A percentile compares a stretch with the other conserved stretches of the same genome.
phyloP scores from a whole-genome alignment of 768 basidiomycete species.

The Termitomyces heimii region DNA sequence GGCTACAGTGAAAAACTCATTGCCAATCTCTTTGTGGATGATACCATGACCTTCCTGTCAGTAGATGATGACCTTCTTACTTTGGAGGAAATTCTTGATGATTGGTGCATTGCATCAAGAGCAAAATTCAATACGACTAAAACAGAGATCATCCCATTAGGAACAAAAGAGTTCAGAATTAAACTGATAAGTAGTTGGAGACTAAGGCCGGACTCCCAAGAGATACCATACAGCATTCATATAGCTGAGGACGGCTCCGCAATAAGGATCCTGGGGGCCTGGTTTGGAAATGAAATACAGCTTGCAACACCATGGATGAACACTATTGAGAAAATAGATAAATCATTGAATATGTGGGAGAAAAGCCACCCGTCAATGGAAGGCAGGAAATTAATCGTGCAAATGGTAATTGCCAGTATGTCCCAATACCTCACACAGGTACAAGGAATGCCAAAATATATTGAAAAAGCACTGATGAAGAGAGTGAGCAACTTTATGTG shows the following conservation, averaged over 20 bases:
- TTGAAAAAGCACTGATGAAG: constrained; percentile 6
- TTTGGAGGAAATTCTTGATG: not conserved
- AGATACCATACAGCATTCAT: constrained; percentile 12
- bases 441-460: constrained; percentile 28
- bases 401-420: constrained; percentile 21
- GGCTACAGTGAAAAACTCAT: not conserved
- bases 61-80: too few species aligned
- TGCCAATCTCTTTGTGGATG: not conserved
- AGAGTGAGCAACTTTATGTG: too few species aligned
- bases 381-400: constrained; percentile 16
- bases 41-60: not conserved
- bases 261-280: constrained; percentile 24
- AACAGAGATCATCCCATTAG: constrained; percentile 32
- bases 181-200: not conserved
- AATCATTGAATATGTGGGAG: constrained; percentile 15
- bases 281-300: constrained; percentile 22
- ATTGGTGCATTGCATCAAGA: constrained; percentile 24
- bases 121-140: constrained; percentile 37
- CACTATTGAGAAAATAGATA: constrained; percentile 20
- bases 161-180: constrained; percentile 10
- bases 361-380: constrained; percentile 22
- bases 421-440: constrained; percentile 30
- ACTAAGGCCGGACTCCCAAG: constrained; percentile 4
- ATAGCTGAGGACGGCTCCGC: constrained; percentile 23
- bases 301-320: constrained; percentile 18